A percentile compares a stretch with the other conserved stretches of the same genome.
phyloP scores from a whole-genome alignment of 116 monocot species.

The Posidonia oceanica region DNA sequence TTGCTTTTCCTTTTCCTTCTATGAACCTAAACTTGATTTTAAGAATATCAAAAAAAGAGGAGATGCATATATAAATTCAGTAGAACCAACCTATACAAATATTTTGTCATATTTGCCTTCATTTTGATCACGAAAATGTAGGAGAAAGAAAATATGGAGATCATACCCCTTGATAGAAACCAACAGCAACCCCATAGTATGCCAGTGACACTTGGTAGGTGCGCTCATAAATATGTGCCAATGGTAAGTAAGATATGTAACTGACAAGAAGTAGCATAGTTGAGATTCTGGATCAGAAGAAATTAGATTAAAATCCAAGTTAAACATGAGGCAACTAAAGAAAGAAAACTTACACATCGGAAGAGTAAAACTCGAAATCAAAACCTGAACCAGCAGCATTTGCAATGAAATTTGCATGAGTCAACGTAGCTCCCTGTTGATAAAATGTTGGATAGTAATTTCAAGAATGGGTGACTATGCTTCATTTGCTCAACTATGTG shows the following conservation, averaged over 20 bases:
- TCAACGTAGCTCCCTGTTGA: constrained; percentile 71
- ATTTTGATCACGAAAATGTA: neutral
- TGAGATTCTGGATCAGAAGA: neutral
- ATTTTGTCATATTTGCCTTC: too few relatives aligned
- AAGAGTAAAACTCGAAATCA: constrained; percentile 30
- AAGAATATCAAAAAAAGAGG: too few relatives aligned
- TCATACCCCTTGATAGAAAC: constrained; percentile 96
- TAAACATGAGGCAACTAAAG: neutral
- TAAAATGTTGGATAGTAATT: neutral
- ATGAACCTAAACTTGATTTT: too few relatives aligned
- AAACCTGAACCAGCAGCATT: constrained; percentile 58
- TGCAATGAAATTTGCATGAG: constrained; percentile 87
- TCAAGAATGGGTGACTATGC: neutral
- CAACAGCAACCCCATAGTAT: constrained; percentile 71
- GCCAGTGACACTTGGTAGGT: constrained; percentile 56
- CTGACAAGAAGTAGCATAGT: constrained; percentile 21
- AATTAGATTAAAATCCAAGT: neutral
- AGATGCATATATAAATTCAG: too few relatives aligned
- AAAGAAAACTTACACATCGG: constrained; percentile 59
- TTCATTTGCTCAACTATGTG: too few relatives aligned
- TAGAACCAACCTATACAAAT: too few relatives aligned
- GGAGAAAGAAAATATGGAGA: neutral
- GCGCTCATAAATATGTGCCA: constrained; percentile 98
- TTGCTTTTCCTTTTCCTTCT: too few relatives aligned
- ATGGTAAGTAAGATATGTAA: constrained; percentile 92